phyloP scores from a whole-genome alignment of 352 stramenopile species.

The Phytophthora podocarpi region DNA sequence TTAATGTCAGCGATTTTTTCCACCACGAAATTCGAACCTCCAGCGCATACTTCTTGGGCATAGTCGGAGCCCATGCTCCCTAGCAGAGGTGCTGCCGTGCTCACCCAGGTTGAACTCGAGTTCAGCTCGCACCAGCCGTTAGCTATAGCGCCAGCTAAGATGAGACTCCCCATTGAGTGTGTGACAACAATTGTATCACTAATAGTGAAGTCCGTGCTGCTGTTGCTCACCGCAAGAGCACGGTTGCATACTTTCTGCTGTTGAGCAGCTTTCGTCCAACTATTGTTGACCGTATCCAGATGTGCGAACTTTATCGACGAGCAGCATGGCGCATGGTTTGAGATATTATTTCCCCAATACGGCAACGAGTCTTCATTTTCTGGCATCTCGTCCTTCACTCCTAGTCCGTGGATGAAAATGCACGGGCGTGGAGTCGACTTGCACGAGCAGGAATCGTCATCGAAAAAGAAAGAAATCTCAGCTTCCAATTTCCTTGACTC shows the following conservation, averaged over 20 bases:
- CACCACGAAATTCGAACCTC: conserved; percentile 4
- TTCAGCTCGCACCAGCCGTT: conserved; percentile 20
- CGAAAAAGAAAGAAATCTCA: conserved; percentile 1
- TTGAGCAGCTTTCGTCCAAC: conserved; percentile 19
- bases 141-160: conserved; percentile 27
- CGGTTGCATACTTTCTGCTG: conserved; percentile 26
- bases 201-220: conserved; percentile 9
- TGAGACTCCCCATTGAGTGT: conserved; percentile 30
- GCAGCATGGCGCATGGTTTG: conserved; percentile 21
- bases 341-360: conserved; percentile 27
- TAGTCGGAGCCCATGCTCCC: conserved; percentile 32
- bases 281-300: conserved; percentile 28
- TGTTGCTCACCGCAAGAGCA: conserved; percentile 17
- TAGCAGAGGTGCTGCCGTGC: conserved; percentile 27
- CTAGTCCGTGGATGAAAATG: conserved; percentile 30
- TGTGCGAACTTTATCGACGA: conserved; percentile 22
- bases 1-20: conserved; percentile 15
- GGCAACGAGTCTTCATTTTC: conserved; percentile 9
- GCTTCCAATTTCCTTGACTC: conserved; percentile 5
- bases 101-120: conserved; percentile 33
- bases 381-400: conserved; percentile 10
- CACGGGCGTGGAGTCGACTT: conserved; percentile 24
- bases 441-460: conserved; percentile 10
- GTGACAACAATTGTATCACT: conserved; percentile 27
- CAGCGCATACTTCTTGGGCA: conserved; percentile 10